These are phyloP conservation scores for Pyropia haitanensis DNA, from an alignment of 23 red algal genomes.

Conservation along the genomic window DNA sequence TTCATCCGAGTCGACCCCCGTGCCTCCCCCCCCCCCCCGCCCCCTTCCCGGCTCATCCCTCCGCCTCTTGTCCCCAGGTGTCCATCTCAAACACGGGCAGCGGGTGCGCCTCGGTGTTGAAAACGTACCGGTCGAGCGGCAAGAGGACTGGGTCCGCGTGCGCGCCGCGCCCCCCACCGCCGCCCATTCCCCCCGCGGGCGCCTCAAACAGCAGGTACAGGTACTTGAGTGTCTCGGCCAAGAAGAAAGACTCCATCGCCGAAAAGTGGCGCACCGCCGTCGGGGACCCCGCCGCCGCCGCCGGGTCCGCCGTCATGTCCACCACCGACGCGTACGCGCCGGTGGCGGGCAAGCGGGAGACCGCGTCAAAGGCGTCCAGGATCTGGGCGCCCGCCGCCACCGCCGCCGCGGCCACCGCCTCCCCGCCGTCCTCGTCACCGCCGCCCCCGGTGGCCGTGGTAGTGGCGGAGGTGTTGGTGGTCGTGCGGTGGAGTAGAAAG, in stretches of 20 bases:
- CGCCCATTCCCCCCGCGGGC: no score
- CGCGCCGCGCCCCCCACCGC: no score
- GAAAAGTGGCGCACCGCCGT: constrained; percentile 5
- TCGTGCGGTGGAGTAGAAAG: constrained; percentile 38
- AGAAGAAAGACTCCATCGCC: constrained; percentile 52
- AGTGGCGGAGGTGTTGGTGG: constrained; percentile 14
- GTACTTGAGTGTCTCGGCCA: constrained; percentile 90
- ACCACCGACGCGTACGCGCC: no score
- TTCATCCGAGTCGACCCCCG: no score
- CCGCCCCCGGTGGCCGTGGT: constrained; percentile 12
- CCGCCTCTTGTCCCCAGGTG: not conserved
- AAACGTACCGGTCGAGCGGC: constrained; percentile 16
- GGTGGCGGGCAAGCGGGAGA: no score
- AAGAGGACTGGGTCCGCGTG: not conserved
- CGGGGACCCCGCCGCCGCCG: no score
- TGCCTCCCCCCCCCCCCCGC: no score
- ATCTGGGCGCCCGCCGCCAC: constrained; percentile 6
- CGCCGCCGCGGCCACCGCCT: constrained; percentile 4
- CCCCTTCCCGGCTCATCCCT: no score
- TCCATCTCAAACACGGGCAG: constrained; percentile 7
- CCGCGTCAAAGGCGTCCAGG: not conserved
- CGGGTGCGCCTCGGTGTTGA: constrained; percentile 40
- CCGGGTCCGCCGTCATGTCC: no score
- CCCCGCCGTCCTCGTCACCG: constrained; percentile 8
- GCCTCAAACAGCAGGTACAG: constrained; percentile 62